Percentiles rank a stretch among this genome's conserved stretches.
These are phyloP conservation scores for Podosphaera fusca DNA, from an alignment of 2,329 filamentous ascomycete species.

Conservation along the genomic window DNA sequence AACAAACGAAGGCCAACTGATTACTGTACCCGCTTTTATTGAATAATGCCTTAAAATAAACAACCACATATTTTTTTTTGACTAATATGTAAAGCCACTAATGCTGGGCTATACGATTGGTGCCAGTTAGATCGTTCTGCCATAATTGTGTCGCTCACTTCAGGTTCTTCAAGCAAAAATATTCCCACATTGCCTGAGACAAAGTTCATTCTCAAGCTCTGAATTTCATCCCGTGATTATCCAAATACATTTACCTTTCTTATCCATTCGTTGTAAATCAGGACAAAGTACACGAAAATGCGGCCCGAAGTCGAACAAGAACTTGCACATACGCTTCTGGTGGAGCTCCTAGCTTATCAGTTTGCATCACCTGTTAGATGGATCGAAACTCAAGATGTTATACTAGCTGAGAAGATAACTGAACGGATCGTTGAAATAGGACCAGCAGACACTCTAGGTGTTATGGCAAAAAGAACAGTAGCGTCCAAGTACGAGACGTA, in stretches of 20 bases:
- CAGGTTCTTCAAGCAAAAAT: background rate
- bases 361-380: constrained; percentile 97
- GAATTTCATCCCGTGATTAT: background rate
- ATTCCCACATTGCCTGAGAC: background rate
- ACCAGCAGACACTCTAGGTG: constrained; percentile 85
- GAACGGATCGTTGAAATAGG: constrained; percentile 96
- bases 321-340: constrained; percentile 90
- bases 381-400: constrained; percentile 99
- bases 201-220: background rate
- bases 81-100: background rate
- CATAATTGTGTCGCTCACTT: background rate
- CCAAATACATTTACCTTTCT: background rate
- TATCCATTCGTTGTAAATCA: background rate
- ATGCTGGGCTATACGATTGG: background rate
- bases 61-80: background rate
- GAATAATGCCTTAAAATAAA: background rate
- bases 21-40: background rate
- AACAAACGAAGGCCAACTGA: background rate
- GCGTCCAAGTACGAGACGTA: constrained; percentile 97
- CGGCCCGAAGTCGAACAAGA: constrained; percentile 98
- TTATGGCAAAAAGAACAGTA: constrained; percentile 90
- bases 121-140: background rate
- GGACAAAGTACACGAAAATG: constrained; percentile 32
- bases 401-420: constrained; percentile 83
- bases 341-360: constrained; percentile 97